phyloP scores from a whole-genome alignment of 2,329 filamentous ascomycete species.

The Fusarium robinianum region DNA sequence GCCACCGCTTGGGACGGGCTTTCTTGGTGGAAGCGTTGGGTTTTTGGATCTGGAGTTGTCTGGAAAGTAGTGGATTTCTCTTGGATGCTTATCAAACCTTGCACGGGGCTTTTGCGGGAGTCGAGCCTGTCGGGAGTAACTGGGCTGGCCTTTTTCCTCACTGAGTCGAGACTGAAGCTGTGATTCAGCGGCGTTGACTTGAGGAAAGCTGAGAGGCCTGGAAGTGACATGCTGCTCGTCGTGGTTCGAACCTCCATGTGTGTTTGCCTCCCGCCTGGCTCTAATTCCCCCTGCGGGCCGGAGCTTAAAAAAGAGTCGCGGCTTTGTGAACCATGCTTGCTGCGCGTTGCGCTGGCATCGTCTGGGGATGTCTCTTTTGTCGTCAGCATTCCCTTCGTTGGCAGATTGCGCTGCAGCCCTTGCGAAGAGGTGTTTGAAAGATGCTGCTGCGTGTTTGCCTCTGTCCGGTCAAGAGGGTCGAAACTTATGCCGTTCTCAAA shows the following conservation, averaged over 20 bases:
- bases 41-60: slow-evolving; percentile 2
- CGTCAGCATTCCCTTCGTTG: slow-evolving; percentile 6
- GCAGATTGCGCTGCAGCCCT: not conserved
- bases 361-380: not conserved
- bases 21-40: slow-evolving; percentile 9
- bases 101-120: slow-evolving; percentile 9
- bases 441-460: not conserved
- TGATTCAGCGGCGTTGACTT: slow-evolving; percentile 6
- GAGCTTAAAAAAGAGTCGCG: slow-evolving; percentile 47
- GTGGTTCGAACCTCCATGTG: not conserved
- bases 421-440: not conserved
- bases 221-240: slow-evolving; percentile 12
- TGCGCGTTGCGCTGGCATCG: not conserved
- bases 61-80: slow-evolving; percentile 14
- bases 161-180: slow-evolving; percentile 1
- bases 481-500: slow-evolving; percentile 42
- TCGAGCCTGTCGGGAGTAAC: slow-evolving; percentile 3
- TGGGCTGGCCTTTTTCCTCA: slow-evolving; percentile 8
- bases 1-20: slow-evolving; percentile 8
- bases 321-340: slow-evolving; percentile 3
- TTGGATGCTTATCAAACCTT: slow-evolving; percentile 18
- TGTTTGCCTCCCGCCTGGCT: slow-evolving; percentile 19
- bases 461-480: slow-evolving; percentile 19
- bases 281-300: slow-evolving; percentile 14
- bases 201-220: slow-evolving; percentile 4